phyloP scores from a whole-genome alignment of 192 early-diverging fungal genomes.

The Coemansia aciculifera region DNA sequence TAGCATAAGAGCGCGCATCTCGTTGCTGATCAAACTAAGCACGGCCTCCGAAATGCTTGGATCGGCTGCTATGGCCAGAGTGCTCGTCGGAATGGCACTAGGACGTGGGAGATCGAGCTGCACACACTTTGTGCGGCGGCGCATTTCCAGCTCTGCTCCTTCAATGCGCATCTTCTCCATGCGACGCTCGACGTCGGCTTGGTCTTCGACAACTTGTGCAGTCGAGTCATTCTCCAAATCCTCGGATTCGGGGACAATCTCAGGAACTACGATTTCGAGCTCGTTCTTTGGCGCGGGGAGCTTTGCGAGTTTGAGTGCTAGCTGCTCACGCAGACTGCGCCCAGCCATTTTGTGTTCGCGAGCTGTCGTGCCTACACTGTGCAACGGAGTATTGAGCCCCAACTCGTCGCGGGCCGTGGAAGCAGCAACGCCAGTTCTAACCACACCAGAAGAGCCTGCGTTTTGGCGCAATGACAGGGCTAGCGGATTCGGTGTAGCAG shows the following conservation, averaged over 20 bases:
- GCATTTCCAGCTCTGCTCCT: conserved; percentile 54
- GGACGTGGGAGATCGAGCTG: conserved; percentile 80
- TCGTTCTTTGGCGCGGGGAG: conserved; percentile 91
- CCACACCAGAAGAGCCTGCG: conserved; percentile 24
- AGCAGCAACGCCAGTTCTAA: conserved; percentile 32
- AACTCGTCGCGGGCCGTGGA: conserved; percentile 64
- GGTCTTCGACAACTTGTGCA: conserved; percentile 58
- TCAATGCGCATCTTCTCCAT: conserved; percentile 55
- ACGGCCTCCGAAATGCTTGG: conserved; percentile 39
- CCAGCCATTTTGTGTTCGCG: conserved; percentile 59
- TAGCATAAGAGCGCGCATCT: conserved; percentile 69
- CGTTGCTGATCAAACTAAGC: conserved; percentile 64
- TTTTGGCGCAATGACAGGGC: conserved; percentile 30
- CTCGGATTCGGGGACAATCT: conserved; percentile 27
- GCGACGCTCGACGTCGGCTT: conserved; percentile 71
- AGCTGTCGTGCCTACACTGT: conserved; percentile 63
- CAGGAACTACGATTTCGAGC: conserved; percentile 87
- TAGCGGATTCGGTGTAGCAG: conserved; percentile 82
- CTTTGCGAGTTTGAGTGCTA: conserved; percentile 65
- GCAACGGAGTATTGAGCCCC: conserved; percentile 57
- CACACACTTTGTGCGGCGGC: conserved; percentile 72
- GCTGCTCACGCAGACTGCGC: conserved; percentile 63
- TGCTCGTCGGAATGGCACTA: conserved; percentile 13
- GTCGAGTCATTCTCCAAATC: conserved; percentile 7
- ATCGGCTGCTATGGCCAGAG: conserved; percentile 17